phyloP scores from a whole-genome alignment of 148 eudicot species.

The Persicaria tinctoria region DNA sequence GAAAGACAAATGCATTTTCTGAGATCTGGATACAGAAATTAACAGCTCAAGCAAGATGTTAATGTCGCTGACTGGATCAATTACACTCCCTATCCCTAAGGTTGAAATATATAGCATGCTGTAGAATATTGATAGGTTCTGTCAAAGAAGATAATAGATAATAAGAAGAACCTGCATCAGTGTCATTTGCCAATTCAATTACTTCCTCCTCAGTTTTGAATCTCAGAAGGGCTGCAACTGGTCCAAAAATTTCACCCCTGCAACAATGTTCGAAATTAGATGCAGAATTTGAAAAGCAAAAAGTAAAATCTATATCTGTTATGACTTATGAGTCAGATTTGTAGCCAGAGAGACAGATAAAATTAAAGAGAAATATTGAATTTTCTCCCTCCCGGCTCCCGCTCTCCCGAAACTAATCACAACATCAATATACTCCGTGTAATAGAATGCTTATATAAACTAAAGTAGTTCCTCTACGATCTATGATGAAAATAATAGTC shows the following conservation, averaged over 20 bases:
- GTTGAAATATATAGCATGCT: not conserved
- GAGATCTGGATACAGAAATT: no score
- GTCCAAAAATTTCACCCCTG: conserved; percentile 97
- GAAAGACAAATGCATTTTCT: no score
- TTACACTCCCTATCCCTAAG: not conserved
- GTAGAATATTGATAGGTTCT: not conserved
- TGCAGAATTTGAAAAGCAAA: not conserved
- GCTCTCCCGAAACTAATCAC: no score
- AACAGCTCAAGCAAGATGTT: no score
- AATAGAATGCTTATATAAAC: no score
- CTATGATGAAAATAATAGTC: no score
- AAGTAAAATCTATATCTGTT: not conserved
- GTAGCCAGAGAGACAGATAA: not conserved
- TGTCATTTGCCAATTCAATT: conserved; percentile 75
- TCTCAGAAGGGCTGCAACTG: conserved; percentile 81
- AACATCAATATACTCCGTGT: no score
- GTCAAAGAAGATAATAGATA: not conserved
- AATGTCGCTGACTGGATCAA: not conserved
- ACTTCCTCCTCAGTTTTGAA: conserved; percentile 95
- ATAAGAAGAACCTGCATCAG: no score
- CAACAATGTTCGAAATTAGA: not conserved
- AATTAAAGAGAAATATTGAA: no score
- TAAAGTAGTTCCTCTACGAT: not conserved
- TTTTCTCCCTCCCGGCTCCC: no score
- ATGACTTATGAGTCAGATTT: not conserved